Conservation (phyloP, 148 eudicot genomes). For the Bassia scoparia region DNA sequence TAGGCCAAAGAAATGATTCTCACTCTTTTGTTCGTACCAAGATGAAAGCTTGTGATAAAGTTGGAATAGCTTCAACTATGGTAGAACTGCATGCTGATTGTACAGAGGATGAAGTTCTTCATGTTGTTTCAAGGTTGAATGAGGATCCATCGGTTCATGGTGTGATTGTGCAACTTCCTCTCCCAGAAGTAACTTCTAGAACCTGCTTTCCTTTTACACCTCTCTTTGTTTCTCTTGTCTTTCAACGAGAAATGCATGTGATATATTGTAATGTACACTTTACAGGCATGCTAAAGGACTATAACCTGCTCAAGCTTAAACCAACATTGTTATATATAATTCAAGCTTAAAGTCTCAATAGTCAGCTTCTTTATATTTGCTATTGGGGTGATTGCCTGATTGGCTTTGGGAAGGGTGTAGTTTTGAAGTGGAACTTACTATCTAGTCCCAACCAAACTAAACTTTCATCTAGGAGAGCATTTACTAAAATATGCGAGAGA, state of each 20-base stretch:
- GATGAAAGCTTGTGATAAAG: constrained; percentile 50
- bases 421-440: not conserved
- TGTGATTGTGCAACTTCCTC: constrained; percentile 52
- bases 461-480: not conserved
- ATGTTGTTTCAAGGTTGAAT: constrained; percentile 35
- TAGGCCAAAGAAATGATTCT: constrained; percentile 49
- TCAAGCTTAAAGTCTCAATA: no score
- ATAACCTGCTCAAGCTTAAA: no score
- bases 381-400: not conserved
- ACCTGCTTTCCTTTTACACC: constrained; percentile 2
- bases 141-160: constrained; percentile 48
- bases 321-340: no score
- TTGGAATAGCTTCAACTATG: constrained; percentile 42
- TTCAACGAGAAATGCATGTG: not conserved
- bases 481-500: not conserved
- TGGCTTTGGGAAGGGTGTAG: not conserved
- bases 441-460: not conserved
- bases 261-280: no score
- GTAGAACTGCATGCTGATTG: constrained; percentile 36
- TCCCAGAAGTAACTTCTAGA: constrained; percentile 41
- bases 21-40: constrained; percentile 43
- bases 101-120: constrained; percentile 36
- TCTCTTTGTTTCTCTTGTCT: not conserved
- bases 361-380: no score
- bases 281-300: no score